phyloP scores from a whole-genome alignment of 2,329 filamentous ascomycete genomes.

The Pezicula rhizophila region DNA sequence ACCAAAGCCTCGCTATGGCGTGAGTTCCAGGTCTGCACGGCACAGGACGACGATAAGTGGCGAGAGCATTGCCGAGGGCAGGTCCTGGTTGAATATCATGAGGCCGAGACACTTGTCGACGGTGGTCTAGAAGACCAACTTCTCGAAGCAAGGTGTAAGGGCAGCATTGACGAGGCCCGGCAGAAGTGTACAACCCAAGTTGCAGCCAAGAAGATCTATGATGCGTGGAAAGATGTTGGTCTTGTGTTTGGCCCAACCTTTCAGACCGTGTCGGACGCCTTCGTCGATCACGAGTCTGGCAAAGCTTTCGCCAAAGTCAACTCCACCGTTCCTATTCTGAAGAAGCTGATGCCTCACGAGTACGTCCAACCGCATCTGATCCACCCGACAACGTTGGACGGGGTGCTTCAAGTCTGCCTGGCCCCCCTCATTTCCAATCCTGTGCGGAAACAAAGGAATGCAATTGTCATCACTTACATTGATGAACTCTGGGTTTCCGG shows the following conservation, averaged over 20 bases:
- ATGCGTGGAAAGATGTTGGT: background rate
- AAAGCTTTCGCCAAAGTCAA: conserved; percentile 1
- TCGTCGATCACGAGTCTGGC: background rate
- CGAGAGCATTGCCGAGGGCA: conserved; percentile 24
- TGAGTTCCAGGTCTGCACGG: conserved; percentile 21
- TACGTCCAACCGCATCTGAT: conserved; percentile 49
- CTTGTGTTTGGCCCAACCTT: conserved; percentile 3
- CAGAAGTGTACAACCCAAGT: background rate
- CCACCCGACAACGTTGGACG: conserved; percentile 49
- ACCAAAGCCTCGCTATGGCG: conserved; percentile 12
- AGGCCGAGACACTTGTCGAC: background rate
- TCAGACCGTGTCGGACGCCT: conserved; percentile 1
- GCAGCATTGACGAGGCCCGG: background rate
- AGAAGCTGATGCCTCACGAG: conserved; percentile 43
- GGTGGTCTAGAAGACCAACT: conserved; percentile 1
- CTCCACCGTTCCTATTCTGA: conserved; percentile 28
- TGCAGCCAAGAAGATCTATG: background rate
- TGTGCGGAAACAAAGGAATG: background rate
- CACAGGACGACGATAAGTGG: conserved; percentile 13
- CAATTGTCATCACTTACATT: background rate
- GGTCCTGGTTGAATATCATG: conserved; percentile 10
- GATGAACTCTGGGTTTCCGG: background rate
- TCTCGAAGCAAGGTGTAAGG: background rate
- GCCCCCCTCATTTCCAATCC: background rate
- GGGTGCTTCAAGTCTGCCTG: conserved; percentile 39